A percentile compares a stretch with the other conserved stretches of the same genome.
These are phyloP conservation scores for Datura wrightii DNA, from an alignment of 257 asterid species.

Conservation along the genomic window DNA sequence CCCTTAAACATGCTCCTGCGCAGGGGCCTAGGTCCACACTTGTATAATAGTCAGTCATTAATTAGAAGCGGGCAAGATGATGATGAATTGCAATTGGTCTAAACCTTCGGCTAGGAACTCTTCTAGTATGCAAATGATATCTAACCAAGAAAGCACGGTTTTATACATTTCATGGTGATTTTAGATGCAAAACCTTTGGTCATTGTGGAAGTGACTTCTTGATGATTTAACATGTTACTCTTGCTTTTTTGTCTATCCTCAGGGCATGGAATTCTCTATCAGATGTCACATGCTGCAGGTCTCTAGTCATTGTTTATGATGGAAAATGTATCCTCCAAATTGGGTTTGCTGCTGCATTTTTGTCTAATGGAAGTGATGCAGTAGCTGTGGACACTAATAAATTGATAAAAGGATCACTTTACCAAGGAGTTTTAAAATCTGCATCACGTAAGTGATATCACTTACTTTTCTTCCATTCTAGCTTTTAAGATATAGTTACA, in stretches of 20 bases:
- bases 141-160: background rate
- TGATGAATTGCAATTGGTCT: background rate
- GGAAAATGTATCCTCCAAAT: constrained; percentile 76
- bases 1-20: background rate
- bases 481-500: constrained; percentile 23
- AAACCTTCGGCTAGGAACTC: background rate
- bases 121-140: background rate
- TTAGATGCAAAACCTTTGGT: background rate
- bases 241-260: constrained; percentile 39
- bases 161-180: background rate
- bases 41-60: background rate
- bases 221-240: constrained; percentile 21
- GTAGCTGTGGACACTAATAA: constrained; percentile 60
- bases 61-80: background rate
- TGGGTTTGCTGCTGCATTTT: constrained; percentile 66
- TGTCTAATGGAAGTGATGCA: constrained; percentile 52
- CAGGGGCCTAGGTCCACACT: background rate
- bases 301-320: constrained; percentile 76
- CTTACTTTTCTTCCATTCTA: constrained; percentile 30
- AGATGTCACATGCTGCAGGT: constrained; percentile 80
- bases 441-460: constrained; percentile 73
- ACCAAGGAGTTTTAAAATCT: constrained; percentile 61
- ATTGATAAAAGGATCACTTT: constrained; percentile 79
- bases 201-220: background rate
- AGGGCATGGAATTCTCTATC: constrained; percentile 97